Evolutionary conservation across 495 filamentous ascomycete species (phyloP).

Genomic region (Amphirosellinia nigrospora): DNA sequence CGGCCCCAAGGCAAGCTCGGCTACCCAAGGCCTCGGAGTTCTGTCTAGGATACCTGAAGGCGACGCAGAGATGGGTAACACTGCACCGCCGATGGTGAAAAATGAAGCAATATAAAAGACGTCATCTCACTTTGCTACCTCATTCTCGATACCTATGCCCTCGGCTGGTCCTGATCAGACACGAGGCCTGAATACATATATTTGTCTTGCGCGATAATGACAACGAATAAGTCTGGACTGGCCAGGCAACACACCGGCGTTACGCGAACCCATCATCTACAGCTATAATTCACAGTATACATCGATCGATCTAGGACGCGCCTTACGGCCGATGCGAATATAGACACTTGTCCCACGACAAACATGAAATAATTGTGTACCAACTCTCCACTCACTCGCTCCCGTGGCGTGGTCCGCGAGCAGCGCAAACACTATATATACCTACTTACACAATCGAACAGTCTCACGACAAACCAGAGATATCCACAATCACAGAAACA

Average conservation of each 20-base stretch:
- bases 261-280: neutral
- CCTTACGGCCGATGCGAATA: conserved; percentile 10
- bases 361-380: conserved; percentile 14
- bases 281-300: conserved; percentile 8
- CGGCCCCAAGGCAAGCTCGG: conserved; percentile 52
- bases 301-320: neutral
- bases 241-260: neutral
- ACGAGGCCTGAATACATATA: neutral
- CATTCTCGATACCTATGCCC: neutral
- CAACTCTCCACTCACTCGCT: neutral
- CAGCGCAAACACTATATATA: conserved; percentile 1
- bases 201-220: conserved; percentile 11
- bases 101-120: conserved; percentile 49
- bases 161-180: neutral
- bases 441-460: conserved; percentile 5
- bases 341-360: conserved; percentile 27
- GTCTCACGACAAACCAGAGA: conserved; percentile 22
- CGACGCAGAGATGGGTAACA: conserved; percentile 56
- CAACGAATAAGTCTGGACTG: conserved; percentile 6
- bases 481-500: neutral
- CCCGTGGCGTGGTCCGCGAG: conserved; percentile 13
- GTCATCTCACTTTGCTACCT: conserved; percentile 14
- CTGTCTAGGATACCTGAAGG: conserved; percentile 70
- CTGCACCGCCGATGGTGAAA: conserved; percentile 55
- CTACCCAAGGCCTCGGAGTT: conserved; percentile 63